Evolutionary conservation across 2,329 filamentous ascomycete species (phyloP), one percentile per base, ranked within the genome.

Genomic region (Aspergillus ochraceoroseus): DNA sequence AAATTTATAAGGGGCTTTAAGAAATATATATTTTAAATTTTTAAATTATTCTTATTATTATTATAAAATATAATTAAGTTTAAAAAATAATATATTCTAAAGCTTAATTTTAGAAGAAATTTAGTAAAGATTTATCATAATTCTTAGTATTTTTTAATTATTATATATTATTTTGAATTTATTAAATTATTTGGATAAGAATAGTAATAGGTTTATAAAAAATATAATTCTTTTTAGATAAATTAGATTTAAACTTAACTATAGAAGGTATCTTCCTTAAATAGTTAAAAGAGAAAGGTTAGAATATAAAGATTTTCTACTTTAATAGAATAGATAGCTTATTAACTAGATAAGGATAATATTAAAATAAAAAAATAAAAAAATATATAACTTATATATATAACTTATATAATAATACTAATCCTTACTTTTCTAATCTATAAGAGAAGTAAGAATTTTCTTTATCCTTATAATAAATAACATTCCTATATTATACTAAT

Each of bases 281-380:
- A 32, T 19, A 18, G n/a, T 5, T 32, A 32, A 18, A 20, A 17
- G n/a, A 29, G 20, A 32, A 17, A 14, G 26, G 8, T 15, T 27
- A 27, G 5, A 34, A 23, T 25, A 37, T 37, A 22, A 36, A 36
- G 17, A 30, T 27, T 17, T 6, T 25, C 15, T 41, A 28, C 15
- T n/a, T 17, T 14, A 28, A 15, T 18, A 29, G 9, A 12, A 30
- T 23, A 29, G n/a, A 27, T 11, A 37, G 9, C 9, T 6, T 26
- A 13, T 11, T 18, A 17, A 18, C 19, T 15, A 29, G 12, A 30
- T 5, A 39, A 32, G 12, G 11, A 20, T 30, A 23, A 31, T 38
- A 30, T 11, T 12, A 20, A n/a, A n/a, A 19, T 7, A n/a, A 11
- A 12, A 26, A 5, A 27, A 26, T 12, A 7, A 29, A 36, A 14